Percentiles rank a stretch among this genome's conserved stretches.
phyloP scores from a whole-genome alignment of 371 early-diverging fungal genomes.

The Coemansia linderi region DNA sequence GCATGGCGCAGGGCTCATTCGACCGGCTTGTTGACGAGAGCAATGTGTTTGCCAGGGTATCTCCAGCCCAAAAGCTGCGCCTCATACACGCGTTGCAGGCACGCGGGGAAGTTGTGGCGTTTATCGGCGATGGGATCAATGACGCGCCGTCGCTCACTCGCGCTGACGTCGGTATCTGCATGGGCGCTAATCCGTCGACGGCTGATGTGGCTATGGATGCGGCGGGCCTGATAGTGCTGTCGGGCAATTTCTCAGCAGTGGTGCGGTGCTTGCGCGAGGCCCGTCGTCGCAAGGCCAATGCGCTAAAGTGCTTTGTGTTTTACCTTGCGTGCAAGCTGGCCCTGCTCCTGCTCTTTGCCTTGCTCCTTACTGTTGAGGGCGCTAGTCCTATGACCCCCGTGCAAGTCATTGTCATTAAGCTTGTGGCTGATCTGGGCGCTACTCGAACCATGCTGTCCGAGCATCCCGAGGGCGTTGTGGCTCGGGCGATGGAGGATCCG shows the following conservation, averaged over 20 bases:
- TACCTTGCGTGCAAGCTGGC: conserved; percentile 38
- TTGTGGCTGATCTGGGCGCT: conserved; percentile 38
- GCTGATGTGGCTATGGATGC: conserved; percentile 48
- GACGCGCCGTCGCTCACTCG: conserved; percentile 68
- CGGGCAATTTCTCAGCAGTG: conserved; percentile 33
- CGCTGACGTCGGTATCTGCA: conserved; percentile 43
- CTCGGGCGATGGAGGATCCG: background rate
- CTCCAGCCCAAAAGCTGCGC: conserved; percentile 68
- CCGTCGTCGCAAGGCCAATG: conserved; percentile 17
- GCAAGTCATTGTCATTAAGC: conserved; percentile 38
- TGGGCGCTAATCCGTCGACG: conserved; percentile 47
- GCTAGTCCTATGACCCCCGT: conserved; percentile 41
- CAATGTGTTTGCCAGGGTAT: conserved; percentile 65
- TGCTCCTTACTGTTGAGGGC: conserved; percentile 27
- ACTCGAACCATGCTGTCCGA: conserved; percentile 33
- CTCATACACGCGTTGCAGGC: conserved; percentile 66
- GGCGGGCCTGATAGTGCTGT: conserved; percentile 33
- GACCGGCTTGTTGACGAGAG: conserved; percentile 33
- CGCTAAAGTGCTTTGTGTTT: conserved; percentile 23
- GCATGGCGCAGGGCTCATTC: conserved; percentile 19
- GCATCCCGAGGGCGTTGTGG: conserved; percentile 30
- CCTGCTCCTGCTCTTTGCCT: conserved; percentile 25
- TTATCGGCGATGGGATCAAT: conserved; percentile 73
- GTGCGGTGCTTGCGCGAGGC: conserved; percentile 36
- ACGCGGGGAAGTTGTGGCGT: conserved; percentile 57